phyloP scores from a whole-genome alignment of 768 basidiomycete species.

The Omphalotus guepiniiformis region DNA sequence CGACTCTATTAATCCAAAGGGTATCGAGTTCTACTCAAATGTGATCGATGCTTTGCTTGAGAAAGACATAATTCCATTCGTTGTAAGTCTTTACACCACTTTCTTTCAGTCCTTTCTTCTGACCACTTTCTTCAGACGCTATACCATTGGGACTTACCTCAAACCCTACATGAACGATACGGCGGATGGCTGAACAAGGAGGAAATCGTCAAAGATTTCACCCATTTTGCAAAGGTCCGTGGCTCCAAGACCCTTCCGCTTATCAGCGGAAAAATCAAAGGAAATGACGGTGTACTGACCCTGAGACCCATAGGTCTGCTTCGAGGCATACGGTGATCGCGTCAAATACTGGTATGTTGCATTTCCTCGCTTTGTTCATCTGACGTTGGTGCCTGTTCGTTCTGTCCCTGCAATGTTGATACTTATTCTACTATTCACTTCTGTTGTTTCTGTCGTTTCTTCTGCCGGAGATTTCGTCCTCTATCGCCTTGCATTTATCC shows the following conservation, averaged over 20 bases:
- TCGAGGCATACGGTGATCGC: conserved; percentile 69
- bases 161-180: conserved; percentile 68
- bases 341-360: conserved; percentile 69
- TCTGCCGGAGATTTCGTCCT: no score
- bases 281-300: no score
- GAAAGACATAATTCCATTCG: conserved; percentile 63
- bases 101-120: neutral
- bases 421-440: no score
- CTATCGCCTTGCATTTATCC: no score
- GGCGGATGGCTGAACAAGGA: conserved; percentile 73
- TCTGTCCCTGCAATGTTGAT: no score
- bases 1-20: conserved; percentile 67
- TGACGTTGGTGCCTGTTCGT: no score
- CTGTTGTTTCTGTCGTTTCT: no score
- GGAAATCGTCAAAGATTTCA: conserved; percentile 64
- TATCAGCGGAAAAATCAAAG: no score
- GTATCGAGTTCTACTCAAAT: conserved; percentile 66
- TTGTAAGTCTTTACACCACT: conserved; percentile 37
- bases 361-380: neutral
- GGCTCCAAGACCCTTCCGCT: conserved; percentile 11
- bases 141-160: conserved; percentile 80
- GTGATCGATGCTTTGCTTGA: conserved; percentile 65
- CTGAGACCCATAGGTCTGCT: conserved; percentile 62
- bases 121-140: conserved; percentile 43
- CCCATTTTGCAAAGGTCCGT: conserved; percentile 50